Base-by-base conservation (phyloP, 108 stramenopile genomes). In the Aurantiochytrium sp. region DNA sequence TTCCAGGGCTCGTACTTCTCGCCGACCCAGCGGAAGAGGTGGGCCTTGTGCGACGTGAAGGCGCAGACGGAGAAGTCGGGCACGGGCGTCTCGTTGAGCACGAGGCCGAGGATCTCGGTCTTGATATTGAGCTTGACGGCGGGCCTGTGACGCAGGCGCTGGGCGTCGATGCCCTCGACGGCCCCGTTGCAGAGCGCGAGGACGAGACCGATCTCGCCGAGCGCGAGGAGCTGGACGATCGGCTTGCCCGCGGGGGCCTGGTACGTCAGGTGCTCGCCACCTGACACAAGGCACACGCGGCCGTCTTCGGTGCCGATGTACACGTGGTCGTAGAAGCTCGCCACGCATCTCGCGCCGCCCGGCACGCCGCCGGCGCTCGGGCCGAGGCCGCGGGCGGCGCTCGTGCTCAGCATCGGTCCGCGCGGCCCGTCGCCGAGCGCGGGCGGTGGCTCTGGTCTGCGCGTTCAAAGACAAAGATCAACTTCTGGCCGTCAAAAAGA, bases 291-390 rank as follows among this genome's bases (percentile, higher is more conserved):
- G 19, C 39, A 48, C 21, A 81, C 73, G 42, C 73, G 39, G 42
- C 73, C 73, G 45, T 81, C 73, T 6, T 48, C 45, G 39, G 42
- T 48, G 45, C 73, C 73, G n/a, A 81, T 48, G 73, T 81, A 81
- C 45, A 81, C n/a, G 39, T 81, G 39, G 24, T 81, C 73, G 39
- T 48, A 81, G 24, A 81, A 81, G 42, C 21, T 22, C 10, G 73
- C 73, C 0, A 81, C 42, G 45, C 73, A 39, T 12, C 73, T 48
- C n/a, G 42, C 73, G 39, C 30, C 45, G 24, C n/a, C 21, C 36
- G 73, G 73, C 17, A 48, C 73, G 12, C 42, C 73, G 1, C 39
- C 59, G 34, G 8, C 59, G 27, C 8, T 8, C 0, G 59, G 59
- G 8, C 59, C 59, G 24, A 65, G 59, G 34, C 59, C 59, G 27